Conservation (phyloP, 176 grass and related monocot genomes). For the Paspalum vaginatum region DNA sequence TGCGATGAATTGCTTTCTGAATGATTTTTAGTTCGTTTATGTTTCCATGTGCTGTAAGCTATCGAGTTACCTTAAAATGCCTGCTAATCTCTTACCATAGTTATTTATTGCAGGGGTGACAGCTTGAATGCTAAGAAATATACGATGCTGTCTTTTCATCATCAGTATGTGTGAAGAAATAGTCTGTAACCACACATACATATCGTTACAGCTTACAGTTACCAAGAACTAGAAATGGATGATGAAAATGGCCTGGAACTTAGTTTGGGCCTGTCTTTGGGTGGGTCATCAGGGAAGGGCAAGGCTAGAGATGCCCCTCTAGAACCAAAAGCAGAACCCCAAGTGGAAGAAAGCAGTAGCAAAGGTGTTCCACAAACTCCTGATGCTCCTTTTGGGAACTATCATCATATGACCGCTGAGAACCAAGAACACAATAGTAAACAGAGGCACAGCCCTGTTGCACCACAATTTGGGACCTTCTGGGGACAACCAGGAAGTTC, state of each 20-base stretch:
- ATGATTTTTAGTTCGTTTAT: not conserved
- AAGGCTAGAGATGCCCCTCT: slow-evolving; percentile 56
- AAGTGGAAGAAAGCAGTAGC: slow-evolving; percentile 82
- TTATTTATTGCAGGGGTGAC: slow-evolving; percentile 38
- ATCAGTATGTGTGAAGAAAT: slow-evolving; percentile 5
- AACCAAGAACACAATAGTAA: slow-evolving; percentile 67
- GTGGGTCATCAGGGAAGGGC: slow-evolving; percentile 63
- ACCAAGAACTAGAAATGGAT: slow-evolving; percentile 59
- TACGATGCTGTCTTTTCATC: not conserved
- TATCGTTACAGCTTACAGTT: not conserved
- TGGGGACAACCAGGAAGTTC: slow-evolving; percentile 59
- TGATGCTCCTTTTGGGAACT: slow-evolving; percentile 64
- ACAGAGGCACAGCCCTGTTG: slow-evolving; percentile 52
- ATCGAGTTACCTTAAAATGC: not conserved
- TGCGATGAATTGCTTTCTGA: not conserved
- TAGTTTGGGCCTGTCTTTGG: slow-evolving; percentile 87
- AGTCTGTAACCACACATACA: not conserved
- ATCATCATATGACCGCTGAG: slow-evolving; percentile 53
- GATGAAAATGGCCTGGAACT: slow-evolving; percentile 90
- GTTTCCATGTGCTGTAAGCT: not conserved
- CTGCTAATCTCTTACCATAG: slow-evolving; percentile 14
- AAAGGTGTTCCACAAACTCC: slow-evolving; percentile 53
- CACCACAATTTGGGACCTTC: slow-evolving; percentile 51
- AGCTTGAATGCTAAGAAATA: not conserved
- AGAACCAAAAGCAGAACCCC: slow-evolving; percentile 60